phyloP scores from a whole-genome alignment of 192 early-diverging fungal species.

The Backusella luteola region DNA sequence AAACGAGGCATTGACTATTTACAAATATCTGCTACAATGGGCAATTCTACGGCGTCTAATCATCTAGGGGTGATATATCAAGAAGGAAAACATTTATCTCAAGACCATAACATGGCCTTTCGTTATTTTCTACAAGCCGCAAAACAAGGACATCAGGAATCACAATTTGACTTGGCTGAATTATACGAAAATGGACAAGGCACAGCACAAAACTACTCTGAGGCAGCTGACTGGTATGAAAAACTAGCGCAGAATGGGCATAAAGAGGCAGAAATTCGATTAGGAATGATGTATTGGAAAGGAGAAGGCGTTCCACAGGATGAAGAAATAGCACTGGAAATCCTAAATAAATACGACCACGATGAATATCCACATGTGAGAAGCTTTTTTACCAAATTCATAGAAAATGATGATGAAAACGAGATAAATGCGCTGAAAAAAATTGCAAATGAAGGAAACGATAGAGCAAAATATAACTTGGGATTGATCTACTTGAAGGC shows the following conservation, averaged over 20 bases:
- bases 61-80: not conserved
- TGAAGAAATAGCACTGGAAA: not conserved
- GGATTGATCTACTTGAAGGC: not conserved
- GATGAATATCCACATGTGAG: not conserved
- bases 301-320: not conserved
- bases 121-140: not conserved
- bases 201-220: not conserved
- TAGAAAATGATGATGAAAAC: not conserved
- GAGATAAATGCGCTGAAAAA: not conserved
- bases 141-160: not conserved
- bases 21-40: not conserved
- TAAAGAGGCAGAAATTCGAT: not conserved
- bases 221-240: not conserved
- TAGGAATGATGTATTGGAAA: not conserved
- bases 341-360: not conserved
- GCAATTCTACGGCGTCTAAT: not conserved
- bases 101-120: not conserved
- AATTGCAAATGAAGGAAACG: not conserved
- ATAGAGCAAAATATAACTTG: not conserved
- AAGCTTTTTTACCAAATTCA: not conserved
- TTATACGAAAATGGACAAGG: not conserved
- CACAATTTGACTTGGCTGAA: not conserved
- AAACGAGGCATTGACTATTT: not conserved
- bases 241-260: not conserved
- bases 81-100: not conserved